phyloP scores from a whole-genome alignment of 2,329 filamentous ascomycete genomes.

The Pestalotiopsis sp. region DNA sequence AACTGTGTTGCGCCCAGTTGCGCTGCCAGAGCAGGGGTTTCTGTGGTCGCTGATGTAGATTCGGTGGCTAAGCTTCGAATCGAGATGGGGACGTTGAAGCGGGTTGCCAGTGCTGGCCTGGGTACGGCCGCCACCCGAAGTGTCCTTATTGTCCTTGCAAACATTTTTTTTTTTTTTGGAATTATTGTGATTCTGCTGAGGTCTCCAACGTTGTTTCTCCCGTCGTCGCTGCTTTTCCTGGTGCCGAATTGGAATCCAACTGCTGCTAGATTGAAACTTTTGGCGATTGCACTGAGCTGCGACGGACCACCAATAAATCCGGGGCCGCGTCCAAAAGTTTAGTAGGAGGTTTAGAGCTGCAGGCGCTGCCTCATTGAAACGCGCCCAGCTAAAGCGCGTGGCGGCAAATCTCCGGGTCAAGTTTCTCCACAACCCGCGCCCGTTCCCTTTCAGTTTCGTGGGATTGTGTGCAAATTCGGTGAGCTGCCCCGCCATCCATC shows the following conservation, averaged over 20 bases:
- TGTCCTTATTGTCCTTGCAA: slow-evolving; percentile 23
- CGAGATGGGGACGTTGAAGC: slow-evolving; percentile 16
- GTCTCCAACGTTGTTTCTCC: background rate
- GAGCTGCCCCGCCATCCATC: slow-evolving; percentile 10
- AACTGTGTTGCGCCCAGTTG: slow-evolving; percentile 8
- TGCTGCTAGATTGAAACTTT: slow-evolving; percentile 1
- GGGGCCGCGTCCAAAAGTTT: background rate
- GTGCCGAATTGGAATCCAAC: background rate
- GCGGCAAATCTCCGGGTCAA: slow-evolving; percentile 6
- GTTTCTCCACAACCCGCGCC: slow-evolving; percentile 9
- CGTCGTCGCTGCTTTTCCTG: background rate
- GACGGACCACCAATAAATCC: slow-evolving; percentile 6
- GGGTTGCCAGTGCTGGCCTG: slow-evolving; percentile 8
- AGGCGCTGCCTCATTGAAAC: too few relatives aligned
- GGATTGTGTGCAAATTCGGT: slow-evolving; percentile 11
- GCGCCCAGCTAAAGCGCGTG: background rate
- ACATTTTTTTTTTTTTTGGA: slow-evolving; percentile 18
- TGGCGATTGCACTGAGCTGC: background rate
- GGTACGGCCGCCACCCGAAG: slow-evolving; percentile 19
- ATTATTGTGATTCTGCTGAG: background rate
- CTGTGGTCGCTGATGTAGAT: slow-evolving; percentile 4
- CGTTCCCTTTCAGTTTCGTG: background rate
- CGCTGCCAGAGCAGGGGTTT: slow-evolving; percentile 8
- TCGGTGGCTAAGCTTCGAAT: slow-evolving; percentile 20
- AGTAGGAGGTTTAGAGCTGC: too few relatives aligned